These are phyloP conservation scores for Xerocomellus chrysenteron DNA, from an alignment of 768 basidiomycete genomes.

Conservation along the genomic window DNA sequence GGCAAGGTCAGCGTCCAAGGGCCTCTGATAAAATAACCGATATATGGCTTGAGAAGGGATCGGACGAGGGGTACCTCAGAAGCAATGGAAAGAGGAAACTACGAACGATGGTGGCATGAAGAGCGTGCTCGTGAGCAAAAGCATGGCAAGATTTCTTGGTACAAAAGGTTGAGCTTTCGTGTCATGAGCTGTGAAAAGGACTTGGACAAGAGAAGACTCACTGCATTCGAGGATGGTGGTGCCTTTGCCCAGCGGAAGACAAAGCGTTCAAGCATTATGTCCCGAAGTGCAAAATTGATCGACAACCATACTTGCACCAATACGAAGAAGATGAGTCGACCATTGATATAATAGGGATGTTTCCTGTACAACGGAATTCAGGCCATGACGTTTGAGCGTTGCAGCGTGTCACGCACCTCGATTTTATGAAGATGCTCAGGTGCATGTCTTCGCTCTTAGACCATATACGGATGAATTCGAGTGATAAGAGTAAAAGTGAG, in stretches of 20 bases:
- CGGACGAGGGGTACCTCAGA: slow-evolving; percentile 55
- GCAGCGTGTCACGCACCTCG: slow-evolving; percentile 45
- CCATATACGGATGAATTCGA: slow-evolving; percentile 23
- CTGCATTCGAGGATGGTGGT: slow-evolving; percentile 13
- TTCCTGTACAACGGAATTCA: slow-evolving; percentile 43
- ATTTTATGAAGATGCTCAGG: slow-evolving; percentile 62
- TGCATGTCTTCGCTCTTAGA: slow-evolving; percentile 37
- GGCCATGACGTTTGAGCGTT: background rate
- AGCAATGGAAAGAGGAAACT: slow-evolving; percentile 49
- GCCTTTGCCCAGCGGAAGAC: slow-evolving; percentile 43
- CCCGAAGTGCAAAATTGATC: slow-evolving; percentile 50
- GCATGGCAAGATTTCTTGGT: slow-evolving; percentile 16
- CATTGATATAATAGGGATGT: slow-evolving; percentile 73
- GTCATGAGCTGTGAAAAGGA: background rate
- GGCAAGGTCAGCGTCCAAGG: slow-evolving; percentile 55
- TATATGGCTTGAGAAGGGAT: slow-evolving; percentile 54
- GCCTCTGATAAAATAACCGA: slow-evolving; percentile 60
- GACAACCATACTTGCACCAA: slow-evolving; percentile 52
- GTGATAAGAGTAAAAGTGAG: too few species aligned
- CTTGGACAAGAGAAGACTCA: slow-evolving; percentile 8
- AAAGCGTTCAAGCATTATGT: slow-evolving; percentile 61
- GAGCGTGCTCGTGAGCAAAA: slow-evolving; percentile 39
- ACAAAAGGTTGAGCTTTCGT: slow-evolving; percentile 20
- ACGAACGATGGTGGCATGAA: slow-evolving; percentile 40
- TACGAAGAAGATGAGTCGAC: slow-evolving; percentile 64